These are phyloP conservation scores for Schizochytrium sp. DNA, from an alignment of 108 stramenopile species.

Conservation along the genomic window DNA sequence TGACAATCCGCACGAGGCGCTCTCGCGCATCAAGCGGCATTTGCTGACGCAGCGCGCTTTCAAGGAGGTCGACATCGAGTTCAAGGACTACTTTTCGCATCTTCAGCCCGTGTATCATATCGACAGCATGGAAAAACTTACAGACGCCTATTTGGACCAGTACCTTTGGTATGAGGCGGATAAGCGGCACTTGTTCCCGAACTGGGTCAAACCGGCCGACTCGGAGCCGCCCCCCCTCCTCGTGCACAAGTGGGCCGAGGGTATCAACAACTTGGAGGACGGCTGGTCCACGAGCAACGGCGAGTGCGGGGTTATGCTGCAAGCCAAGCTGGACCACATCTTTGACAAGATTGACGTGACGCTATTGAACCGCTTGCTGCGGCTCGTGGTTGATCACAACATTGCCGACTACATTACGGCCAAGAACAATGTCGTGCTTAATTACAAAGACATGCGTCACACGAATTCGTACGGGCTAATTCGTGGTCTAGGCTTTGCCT, in stretches of 20 bases:
- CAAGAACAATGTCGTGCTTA: slow-evolving; percentile 91
- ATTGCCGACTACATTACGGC: slow-evolving; percentile 99
- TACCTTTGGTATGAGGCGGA: slow-evolving; percentile 99
- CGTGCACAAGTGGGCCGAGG: slow-evolving; percentile 99
- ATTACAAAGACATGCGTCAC: slow-evolving; percentile 98
- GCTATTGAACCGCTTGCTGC: slow-evolving; percentile 85
- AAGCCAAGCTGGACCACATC: slow-evolving; percentile 92
- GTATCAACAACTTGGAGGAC: slow-evolving; percentile 91
- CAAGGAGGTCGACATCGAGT: slow-evolving; percentile 98
- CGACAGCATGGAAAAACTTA: slow-evolving; percentile 96
- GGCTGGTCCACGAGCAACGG: slow-evolving; percentile 89
- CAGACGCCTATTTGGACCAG: slow-evolving; percentile 98
- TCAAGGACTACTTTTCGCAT: slow-evolving; percentile 97
- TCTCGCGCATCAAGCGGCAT: slow-evolving; percentile 95
- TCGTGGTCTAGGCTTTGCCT: slow-evolving; percentile 87
- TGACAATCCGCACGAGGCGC: slow-evolving; percentile 98
- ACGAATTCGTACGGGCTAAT: slow-evolving; percentile 95
- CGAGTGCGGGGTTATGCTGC: slow-evolving; percentile 89
- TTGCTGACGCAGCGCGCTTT: slow-evolving; percentile 94
- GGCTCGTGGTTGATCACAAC: slow-evolving; percentile 97
- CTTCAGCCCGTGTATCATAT: slow-evolving; percentile 92
- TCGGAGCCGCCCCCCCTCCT: slow-evolving; percentile 96
- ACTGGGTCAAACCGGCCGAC: slow-evolving; percentile 94
- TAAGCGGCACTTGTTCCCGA: slow-evolving; percentile 91
- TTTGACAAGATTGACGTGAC: slow-evolving; percentile 97